Evolutionary conservation across 2,329 filamentous ascomycete genomes (phyloP).

Genomic region (Claviceps paspali): DNA sequence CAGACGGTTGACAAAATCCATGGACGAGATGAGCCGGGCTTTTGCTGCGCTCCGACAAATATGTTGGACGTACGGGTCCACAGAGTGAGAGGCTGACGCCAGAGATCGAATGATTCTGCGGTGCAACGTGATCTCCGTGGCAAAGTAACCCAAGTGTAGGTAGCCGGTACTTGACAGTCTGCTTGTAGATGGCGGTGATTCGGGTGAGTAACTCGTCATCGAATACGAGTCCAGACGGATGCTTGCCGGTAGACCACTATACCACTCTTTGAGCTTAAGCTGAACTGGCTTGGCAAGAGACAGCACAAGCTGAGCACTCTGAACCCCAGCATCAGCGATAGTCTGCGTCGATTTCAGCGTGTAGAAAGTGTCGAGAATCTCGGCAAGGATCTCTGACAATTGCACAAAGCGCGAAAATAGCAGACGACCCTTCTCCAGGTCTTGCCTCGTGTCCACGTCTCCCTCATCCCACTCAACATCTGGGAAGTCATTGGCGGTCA

Average conservation of each 20-base stretch:
- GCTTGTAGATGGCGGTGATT: constrained; percentile 18
- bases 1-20: constrained; percentile 93
- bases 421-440: constrained; percentile 51
- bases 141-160: constrained; percentile 83
- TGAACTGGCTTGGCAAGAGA: constrained; percentile 69
- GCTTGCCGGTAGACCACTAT: constrained; percentile 46
- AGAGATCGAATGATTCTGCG: constrained; percentile 79
- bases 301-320: constrained; percentile 58
- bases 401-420: constrained; percentile 64
- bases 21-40: constrained; percentile 82
- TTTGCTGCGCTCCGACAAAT: constrained; percentile 91
- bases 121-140: constrained; percentile 85
- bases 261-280: constrained; percentile 72
- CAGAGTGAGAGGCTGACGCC: constrained; percentile 22
- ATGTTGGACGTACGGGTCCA: constrained; percentile 72
- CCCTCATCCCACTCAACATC: constrained; percentile 54
- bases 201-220: constrained; percentile 9
- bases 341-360: constrained; percentile 60
- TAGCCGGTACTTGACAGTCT: constrained; percentile 53
- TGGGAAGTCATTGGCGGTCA: constrained; percentile 55
- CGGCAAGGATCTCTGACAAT: constrained; percentile 59
- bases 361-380: constrained; percentile 74
- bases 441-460: constrained; percentile 44
- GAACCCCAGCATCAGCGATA: constrained; percentile 48
- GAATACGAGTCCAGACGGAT: constrained; percentile 51